phyloP scores from a whole-genome alignment of 2,329 filamentous ascomycete genomes.

The Endothia cerciana region DNA sequence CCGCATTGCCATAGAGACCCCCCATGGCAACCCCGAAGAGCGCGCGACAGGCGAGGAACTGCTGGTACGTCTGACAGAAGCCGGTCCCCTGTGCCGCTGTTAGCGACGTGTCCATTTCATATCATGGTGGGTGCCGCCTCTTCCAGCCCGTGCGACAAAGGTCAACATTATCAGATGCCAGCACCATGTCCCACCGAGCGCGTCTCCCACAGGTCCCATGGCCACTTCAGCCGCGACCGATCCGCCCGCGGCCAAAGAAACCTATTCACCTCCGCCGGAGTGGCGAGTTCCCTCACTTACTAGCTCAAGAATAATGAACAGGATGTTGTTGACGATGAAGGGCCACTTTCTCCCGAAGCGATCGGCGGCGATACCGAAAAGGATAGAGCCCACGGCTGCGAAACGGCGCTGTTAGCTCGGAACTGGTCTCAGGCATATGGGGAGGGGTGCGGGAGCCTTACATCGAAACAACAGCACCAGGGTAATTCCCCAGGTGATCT shows the following conservation, averaged over 20 bases:
- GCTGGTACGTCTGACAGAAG: conserved; percentile 67
- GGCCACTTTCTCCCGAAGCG: conserved; percentile 69
- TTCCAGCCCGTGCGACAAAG: too few relatives aligned
- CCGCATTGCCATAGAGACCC: conserved; percentile 77
- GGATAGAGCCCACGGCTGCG: conserved; percentile 49
- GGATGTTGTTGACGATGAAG: conserved; percentile 74
- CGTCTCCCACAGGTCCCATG: background rate
- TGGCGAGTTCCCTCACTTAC: conserved; percentile 45
- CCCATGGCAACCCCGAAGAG: conserved; percentile 85
- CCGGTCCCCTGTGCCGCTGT: conserved; percentile 58
- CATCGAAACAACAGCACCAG: conserved; percentile 65
- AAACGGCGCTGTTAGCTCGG: background rate
- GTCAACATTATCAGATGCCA: too few relatives aligned
- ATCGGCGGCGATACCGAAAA: conserved; percentile 60
- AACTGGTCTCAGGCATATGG: background rate
- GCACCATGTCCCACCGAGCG: too few relatives aligned
- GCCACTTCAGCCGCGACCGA: background rate
- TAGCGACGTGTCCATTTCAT: background rate
- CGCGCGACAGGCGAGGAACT: conserved; percentile 75
- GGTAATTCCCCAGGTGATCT: conserved; percentile 68
- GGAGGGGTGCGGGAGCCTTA: background rate
- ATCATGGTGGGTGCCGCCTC: background rate
- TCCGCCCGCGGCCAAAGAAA: conserved; percentile 11
- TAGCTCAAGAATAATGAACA: conserved; percentile 74
- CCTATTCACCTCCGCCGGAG: background rate